Base-by-base conservation (phyloP, 495 filamentous ascomycete genomes). In the Hyaloscypha finlandica region DNA sequence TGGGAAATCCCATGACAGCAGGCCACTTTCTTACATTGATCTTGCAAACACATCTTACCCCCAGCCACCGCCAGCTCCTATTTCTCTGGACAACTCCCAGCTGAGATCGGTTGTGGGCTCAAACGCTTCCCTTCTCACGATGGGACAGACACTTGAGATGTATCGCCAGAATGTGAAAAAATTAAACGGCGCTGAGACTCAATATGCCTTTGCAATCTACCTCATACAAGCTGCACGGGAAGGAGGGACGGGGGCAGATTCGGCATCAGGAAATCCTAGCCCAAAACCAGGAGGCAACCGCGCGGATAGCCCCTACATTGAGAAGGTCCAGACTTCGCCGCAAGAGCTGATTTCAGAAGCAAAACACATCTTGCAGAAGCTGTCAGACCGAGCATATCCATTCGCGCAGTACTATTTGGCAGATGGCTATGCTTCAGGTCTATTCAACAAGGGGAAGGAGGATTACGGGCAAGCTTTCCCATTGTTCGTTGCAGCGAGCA, bases 341-440 rank as follows among this genome's bases (percentile, higher is more conserved):
- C 78, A 82, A 20, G 89, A 95, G 52, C 84, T 97, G 48, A 78
- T 96, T 19, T 84, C 86, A n/a, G 96, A 98, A 82, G 92, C 95
- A 22, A 89, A 90, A 74, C 86, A 89, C 56, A 97, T 98, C 73
- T 80, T 99, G 55, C 91, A 93, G 76, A 89, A 90, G 66, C 84
- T 97, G 51, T 82, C 92, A 29, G 93, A 94, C 75, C 88, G 89
- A 69, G 90, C 92, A 66, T 96, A 94, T 76, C 94, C 94, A 6
- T 97, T 96, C 72, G 96, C 96, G 4, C 95, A 99, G 77, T 99
- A 99, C 80, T 97, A 97, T 74, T 86, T 99, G 14, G 95, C 85
- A 48, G 95, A 99, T 73, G 95, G 94, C 3, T 97, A 91, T 76
- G 90, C 92, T 2, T 97, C 94, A 16, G 96, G 95, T 8, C 80